Conservation (phyloP, 176 grass and related monocot species). For the Zoysia pacifica region DNA sequence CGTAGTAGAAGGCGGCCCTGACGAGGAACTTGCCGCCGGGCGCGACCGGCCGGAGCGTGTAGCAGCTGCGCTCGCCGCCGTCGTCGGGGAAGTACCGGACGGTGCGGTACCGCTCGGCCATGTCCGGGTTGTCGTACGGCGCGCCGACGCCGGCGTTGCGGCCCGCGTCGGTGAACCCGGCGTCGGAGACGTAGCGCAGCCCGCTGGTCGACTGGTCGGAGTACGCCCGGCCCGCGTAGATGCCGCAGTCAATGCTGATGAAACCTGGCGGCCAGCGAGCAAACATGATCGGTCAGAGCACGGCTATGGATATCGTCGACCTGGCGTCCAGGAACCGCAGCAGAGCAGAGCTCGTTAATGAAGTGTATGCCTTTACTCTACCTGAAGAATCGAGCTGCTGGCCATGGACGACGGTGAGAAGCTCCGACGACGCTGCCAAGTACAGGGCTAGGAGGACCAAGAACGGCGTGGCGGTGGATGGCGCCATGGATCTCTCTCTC, state of each 20-base stretch:
- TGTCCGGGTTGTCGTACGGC: neutral
- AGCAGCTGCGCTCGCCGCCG: constrained; percentile 45
- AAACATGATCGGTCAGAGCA: neutral
- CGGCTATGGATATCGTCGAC: neutral
- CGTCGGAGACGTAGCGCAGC: constrained; percentile 40
- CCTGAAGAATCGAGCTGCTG: neutral
- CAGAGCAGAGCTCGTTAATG: too few relatives aligned
- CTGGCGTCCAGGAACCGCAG: neutral
- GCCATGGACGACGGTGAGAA: neutral
- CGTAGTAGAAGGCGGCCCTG: constrained; percentile 45
- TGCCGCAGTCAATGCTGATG: constrained; percentile 58
- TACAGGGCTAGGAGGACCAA: neutral
- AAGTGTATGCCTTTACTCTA: neutral
- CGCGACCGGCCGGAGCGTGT: constrained; percentile 37
- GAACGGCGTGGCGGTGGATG: neutral
- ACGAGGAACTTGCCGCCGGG: constrained; percentile 38
- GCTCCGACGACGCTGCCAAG: neutral
- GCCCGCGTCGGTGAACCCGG: constrained; percentile 30
- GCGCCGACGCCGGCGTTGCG: constrained; percentile 22
- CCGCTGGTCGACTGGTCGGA: neutral
- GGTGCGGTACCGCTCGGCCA: constrained; percentile 17
- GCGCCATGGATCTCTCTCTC: neutral
- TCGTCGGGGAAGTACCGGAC: constrained; percentile 47
- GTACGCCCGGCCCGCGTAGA: neutral
- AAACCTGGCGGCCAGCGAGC: constrained; percentile 18